These are phyloP conservation scores for Suhomyces tanzawaensis DNA, from an alignment of 805 yeast genomes.

Conservation along the genomic window DNA sequence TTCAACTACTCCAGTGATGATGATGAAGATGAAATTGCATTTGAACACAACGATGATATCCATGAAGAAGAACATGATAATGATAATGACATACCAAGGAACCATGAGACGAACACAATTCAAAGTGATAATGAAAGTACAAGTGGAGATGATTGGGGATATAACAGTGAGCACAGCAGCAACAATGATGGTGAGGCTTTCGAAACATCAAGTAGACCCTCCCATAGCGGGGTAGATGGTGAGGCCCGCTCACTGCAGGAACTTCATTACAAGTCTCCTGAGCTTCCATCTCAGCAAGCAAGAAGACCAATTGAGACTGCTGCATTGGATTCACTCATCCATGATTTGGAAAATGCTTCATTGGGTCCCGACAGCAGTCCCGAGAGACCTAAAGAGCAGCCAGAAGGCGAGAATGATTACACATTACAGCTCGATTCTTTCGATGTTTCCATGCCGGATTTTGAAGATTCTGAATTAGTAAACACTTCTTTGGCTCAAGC, in stretches of 20 bases:
- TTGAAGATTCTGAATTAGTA: slow-evolving; percentile 14
- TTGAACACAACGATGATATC: slow-evolving; percentile 1
- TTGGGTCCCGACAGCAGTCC: not conserved
- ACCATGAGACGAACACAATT: not conserved
- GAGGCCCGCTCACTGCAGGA: not conserved
- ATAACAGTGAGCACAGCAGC: slow-evolving; percentile 20
- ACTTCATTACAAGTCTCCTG: not conserved
- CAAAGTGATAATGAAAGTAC: slow-evolving; percentile 7
- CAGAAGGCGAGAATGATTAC: not conserved
- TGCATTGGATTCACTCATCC: slow-evolving; percentile 37
- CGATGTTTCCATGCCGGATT: slow-evolving; percentile 29
- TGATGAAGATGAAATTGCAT: slow-evolving; percentile 11
- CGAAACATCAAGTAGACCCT: too few relatives aligned
- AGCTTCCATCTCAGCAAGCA: not conserved
- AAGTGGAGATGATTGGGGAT: slow-evolving; percentile 26
- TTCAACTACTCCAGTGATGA: slow-evolving; percentile 10
- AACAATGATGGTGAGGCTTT: slow-evolving; percentile 1
- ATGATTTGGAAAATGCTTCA: slow-evolving; percentile 28
- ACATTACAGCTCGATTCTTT: slow-evolving; percentile 19
- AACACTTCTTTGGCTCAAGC: not conserved
- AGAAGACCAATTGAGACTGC: slow-evolving; percentile 19
- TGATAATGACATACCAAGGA: too few relatives aligned
- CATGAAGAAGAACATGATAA: not conserved
- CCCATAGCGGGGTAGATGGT: not conserved
- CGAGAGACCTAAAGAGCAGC: not conserved